Base-by-base conservation (phyloP, 495 filamentous ascomycete species). In the Aspergillus nanangensis region DNA sequence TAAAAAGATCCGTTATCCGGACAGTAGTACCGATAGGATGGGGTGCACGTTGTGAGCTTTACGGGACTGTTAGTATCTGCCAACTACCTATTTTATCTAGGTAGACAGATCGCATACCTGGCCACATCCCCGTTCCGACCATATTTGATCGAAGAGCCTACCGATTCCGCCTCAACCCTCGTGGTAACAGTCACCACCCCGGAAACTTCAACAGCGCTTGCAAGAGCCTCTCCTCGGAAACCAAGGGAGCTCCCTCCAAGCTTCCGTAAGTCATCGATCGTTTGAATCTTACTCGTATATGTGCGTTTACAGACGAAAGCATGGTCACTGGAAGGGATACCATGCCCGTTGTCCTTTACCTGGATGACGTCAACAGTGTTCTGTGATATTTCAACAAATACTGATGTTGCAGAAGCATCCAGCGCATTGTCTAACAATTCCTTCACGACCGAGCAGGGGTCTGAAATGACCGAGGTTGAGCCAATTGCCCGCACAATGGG, bases 351-450 rank as follows among this genome's bases (percentile, higher is more conserved):
- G 63, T 98, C 93, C 47, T 86, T 84, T 44, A 96, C 82, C 51
- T 92, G 87, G 37, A 98, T 83, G n/a, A 78, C 71, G 60, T 92
- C 87, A 10, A 96, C 59, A 0, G 85, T 81, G 51, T 96, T 90
- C 19, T 70, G 53, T 2, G 88, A 85, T 21, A 95, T 71, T 45
- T 91, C 75, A 24, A 97, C 69, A 22, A 80, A 74, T 29, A 97
- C 72, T 0, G 79, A 79, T 2, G 84, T 81, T 4, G 92, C 86
- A 19, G 76, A 75, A 3, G 92, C 87, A 62, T 97, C 93, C 8
- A 97, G 72, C 15, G 88, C 80, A 61, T 98, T 98, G 48, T 98
- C 93, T 24, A 98, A 57, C 8, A 97, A 78, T 58, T 98, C 93
- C 61, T 98, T 98, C 41, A 94, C 78, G 13, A 96, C 70, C 5